phyloP scores from a whole-genome alignment of 345 rosid species.

The Punica granatum region DNA sequence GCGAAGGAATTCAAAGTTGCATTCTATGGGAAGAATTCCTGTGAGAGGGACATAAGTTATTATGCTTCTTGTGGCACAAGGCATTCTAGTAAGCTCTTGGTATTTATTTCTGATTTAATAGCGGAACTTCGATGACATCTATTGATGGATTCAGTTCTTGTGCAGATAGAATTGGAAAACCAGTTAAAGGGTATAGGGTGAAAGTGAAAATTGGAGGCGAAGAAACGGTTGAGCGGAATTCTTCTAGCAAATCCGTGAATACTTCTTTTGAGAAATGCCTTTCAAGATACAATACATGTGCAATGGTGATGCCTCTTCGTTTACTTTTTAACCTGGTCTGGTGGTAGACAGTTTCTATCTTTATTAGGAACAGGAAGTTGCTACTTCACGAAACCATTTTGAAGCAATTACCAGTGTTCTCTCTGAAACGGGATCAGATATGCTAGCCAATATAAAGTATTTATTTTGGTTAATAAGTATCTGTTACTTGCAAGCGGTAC shows the following conservation, averaged over 20 bases:
- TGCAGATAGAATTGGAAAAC: neutral
- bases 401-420: no score
- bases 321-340: neutral
- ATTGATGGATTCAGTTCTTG: no score
- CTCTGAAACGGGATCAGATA: no score
- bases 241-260: neutral
- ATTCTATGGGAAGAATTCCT: neutral
- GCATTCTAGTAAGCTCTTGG: neutral
- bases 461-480: neutral
- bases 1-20: neutral
- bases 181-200: neutral
- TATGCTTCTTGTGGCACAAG: neutral
- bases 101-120: no score
- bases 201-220: neutral
- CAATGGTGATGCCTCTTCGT: neutral
- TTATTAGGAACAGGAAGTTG: no score
- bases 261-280: neutral
- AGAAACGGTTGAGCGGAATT: neutral
- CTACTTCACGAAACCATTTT: no score
- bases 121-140: neutral
- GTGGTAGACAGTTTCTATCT: neutral
- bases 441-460: no score
- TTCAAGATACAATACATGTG: neutral
- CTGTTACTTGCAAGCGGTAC: neutral
- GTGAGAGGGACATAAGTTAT: neutral